Evolutionary conservation across 1,139 yeast genomes (phyloP).

Genomic region (Kodamaea arcana): DNA sequence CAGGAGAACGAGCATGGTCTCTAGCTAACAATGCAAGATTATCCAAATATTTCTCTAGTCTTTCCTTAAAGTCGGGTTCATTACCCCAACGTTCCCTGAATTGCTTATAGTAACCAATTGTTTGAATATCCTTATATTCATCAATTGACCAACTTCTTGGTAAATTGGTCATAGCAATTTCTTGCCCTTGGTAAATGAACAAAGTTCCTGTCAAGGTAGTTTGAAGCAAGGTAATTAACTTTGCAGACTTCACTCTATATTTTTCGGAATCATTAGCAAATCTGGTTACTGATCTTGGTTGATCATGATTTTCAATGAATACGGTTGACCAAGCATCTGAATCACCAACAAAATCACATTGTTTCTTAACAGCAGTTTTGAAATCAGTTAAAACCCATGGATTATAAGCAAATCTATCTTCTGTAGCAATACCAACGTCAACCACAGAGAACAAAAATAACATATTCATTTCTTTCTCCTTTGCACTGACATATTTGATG

Average conservation of each 20-base stretch:
- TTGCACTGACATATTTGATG: constrained; percentile 46
- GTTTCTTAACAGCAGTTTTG: constrained; percentile 36
- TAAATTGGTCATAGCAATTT: constrained; percentile 53
- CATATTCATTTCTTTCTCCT: constrained; percentile 48
- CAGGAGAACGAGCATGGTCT: constrained; percentile 57
- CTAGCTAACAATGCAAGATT: constrained; percentile 38
- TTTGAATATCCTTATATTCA: constrained; percentile 50
- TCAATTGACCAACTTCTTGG: constrained; percentile 43
- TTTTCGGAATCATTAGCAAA: constrained; percentile 43
- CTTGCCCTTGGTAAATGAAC: constrained; percentile 59
- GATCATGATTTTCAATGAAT: constrained; percentile 58
- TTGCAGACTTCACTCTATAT: constrained; percentile 35
- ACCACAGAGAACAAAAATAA: constrained; percentile 48
- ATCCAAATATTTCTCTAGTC: constrained; percentile 28
- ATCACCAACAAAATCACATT: constrained; percentile 38
- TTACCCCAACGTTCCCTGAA: constrained; percentile 29
- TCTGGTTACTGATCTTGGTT: constrained; percentile 49
- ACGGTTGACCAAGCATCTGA: constrained; percentile 61
- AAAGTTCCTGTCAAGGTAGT: constrained; percentile 52
- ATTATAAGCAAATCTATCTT: constrained; percentile 29
- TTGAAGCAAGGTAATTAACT: constrained; percentile 46
- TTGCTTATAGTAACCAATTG: constrained; percentile 39
- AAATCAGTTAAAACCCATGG: constrained; percentile 39
- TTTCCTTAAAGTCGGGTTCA: constrained; percentile 23
- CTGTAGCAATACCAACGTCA: constrained; percentile 36